These are phyloP conservation scores for Nissolia schottii DNA, from an alignment of 306 rosid genomes.

Conservation along the genomic window DNA sequence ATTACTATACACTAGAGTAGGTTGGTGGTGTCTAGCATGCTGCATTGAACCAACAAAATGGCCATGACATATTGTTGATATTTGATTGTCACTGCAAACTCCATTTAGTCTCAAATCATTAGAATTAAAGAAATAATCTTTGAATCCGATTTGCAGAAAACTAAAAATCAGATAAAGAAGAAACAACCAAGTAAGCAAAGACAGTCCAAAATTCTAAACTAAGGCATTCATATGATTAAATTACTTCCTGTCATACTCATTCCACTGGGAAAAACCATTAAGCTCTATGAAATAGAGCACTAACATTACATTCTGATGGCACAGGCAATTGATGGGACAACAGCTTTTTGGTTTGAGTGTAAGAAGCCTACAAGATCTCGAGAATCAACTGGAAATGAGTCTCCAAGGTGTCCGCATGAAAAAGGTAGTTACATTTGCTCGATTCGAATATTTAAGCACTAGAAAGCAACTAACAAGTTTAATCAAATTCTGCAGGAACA, in stretches of 20 bases:
- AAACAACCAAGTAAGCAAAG: background rate
- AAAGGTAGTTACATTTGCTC: constrained; percentile 42
- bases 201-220: background rate
- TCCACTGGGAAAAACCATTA: background rate
- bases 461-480: constrained; percentile 18
- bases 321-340: constrained; percentile 66
- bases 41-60: constrained; percentile 13
- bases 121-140: background rate
- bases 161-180: background rate
- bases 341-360: constrained; percentile 56
- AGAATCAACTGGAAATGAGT: constrained; percentile 58
- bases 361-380: constrained; percentile 57
- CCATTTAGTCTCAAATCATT: background rate
- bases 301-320: constrained; percentile 21
- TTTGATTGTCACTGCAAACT: constrained; percentile 3
- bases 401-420: constrained; percentile 54
- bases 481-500: constrained; percentile 47
- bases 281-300: background rate
- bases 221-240: background rate
- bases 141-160: background rate
- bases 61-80: background rate
- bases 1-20: constrained; percentile 5
- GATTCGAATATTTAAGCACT: background rate
- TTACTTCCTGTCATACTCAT: background rate
- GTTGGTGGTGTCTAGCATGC: background rate